A percentile compares a stretch with the other conserved stretches of the same genome.
phyloP scores from a whole-genome alignment of 2,329 filamentous ascomycete genomes.

The Botrytis pseudocinerea region DNA sequence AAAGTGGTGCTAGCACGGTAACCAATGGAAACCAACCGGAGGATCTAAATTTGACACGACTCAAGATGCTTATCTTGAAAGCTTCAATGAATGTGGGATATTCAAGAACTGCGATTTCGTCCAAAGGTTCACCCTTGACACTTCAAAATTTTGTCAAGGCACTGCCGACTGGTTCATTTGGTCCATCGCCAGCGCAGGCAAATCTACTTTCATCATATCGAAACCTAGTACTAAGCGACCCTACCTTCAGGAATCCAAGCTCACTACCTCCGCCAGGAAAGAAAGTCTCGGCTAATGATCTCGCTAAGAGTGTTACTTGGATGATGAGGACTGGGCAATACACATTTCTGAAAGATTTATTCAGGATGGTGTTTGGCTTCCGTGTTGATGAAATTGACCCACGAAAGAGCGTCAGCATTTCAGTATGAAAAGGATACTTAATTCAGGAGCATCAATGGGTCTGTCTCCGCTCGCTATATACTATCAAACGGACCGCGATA shows the following conservation, averaged over 20 bases:
- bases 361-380: conserved; percentile 81
- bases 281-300: conserved; percentile 67
- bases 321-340: conserved; percentile 74
- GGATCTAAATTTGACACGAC: conserved; percentile 72
- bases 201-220: conserved; percentile 77
- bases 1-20: conserved; percentile 67
- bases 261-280: conserved; percentile 59
- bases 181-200: conserved; percentile 67
- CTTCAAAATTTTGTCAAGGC: conserved; percentile 76
- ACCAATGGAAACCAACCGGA: conserved; percentile 66
- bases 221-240: conserved; percentile 73
- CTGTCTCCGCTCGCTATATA: neutral
- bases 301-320: conserved; percentile 75
- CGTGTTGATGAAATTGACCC: conserved; percentile 73
- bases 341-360: conserved; percentile 78
- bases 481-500: neutral
- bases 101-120: conserved; percentile 52
- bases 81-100: conserved; percentile 85
- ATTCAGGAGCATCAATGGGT: neutral
- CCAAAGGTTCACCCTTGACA: conserved; percentile 47
- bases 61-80: conserved; percentile 79
- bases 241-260: conserved; percentile 58
- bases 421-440: conserved; percentile 46
- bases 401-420: conserved; percentile 64
- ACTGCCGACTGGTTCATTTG: conserved; percentile 76